These are phyloP conservation scores for Ceratocystis albifundus DNA, from an alignment of 2,329 filamentous ascomycete species.

Conservation along the genomic window DNA sequence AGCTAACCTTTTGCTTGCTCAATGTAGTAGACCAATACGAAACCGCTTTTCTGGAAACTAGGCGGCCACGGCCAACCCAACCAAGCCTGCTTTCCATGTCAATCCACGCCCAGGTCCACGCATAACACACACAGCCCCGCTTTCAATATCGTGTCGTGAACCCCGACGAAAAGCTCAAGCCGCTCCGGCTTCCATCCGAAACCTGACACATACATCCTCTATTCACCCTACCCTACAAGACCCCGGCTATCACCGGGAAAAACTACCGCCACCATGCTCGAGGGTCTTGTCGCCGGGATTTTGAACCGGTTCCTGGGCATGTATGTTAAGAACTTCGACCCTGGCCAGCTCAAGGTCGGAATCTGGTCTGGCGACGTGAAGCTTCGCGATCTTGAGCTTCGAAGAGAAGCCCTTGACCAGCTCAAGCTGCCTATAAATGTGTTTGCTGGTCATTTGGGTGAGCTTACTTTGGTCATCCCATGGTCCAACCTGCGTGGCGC, in stretches of 20 bases:
- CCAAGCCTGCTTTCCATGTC: neutral
- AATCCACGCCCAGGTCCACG: neutral
- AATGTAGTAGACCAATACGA: too few relatives aligned
- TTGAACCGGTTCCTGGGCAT: slow-evolving; percentile 99
- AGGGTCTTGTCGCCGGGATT: slow-evolving; percentile 90
- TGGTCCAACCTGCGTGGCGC: slow-evolving; percentile 95
- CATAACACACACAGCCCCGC: neutral
- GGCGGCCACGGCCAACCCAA: neutral
- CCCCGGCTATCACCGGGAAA: slow-evolving; percentile 5
- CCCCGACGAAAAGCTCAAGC: neutral
- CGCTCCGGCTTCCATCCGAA: neutral
- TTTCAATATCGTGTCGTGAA: too few relatives aligned
- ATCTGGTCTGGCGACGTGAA: slow-evolving; percentile 99
- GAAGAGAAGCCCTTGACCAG: slow-evolving; percentile 90
- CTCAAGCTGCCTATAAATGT: slow-evolving; percentile 94
- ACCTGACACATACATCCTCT: neutral
- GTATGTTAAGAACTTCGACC: slow-evolving; percentile 99
- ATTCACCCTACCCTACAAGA: neutral
- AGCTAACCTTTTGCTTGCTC: too few relatives aligned
- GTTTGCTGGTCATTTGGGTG: slow-evolving; percentile 82
- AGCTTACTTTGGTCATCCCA: slow-evolving; percentile 84
- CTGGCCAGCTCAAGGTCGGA: slow-evolving; percentile 91
- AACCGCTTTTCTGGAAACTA: too few relatives aligned
- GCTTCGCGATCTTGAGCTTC: slow-evolving; percentile 80
- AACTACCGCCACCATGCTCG: slow-evolving; percentile 57